These are phyloP conservation scores for Mortierella sp. DNA, from an alignment of 371 early-diverging fungal species.

Conservation along the genomic window DNA sequence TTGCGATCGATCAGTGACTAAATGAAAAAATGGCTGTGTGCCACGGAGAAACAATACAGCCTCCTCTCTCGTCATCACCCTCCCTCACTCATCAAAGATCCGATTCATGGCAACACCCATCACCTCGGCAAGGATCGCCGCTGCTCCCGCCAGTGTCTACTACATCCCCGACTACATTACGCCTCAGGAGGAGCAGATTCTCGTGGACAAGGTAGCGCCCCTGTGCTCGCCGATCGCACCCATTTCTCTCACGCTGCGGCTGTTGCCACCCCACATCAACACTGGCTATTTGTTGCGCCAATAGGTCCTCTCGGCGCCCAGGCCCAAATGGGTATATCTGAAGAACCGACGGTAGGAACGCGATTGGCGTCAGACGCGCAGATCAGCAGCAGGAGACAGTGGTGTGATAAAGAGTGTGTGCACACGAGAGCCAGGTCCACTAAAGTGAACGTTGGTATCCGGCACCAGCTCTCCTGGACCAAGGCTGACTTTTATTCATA, in stretches of 20 bases:
- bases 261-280: no score
- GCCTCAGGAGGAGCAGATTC: constrained; percentile 45
- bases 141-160: constrained; percentile 47
- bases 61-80: not conserved
- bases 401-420: no score
- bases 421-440: no score
- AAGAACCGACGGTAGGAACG: constrained; percentile 55
- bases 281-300: not conserved
- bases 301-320: constrained; percentile 60
- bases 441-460: constrained; percentile 16
- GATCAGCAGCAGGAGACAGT: no score
- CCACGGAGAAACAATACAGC: no score
- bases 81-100: not conserved
- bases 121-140: constrained; percentile 5
- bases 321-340: constrained; percentile 65
- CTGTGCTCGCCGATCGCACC: not conserved
- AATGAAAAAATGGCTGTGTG: no score
- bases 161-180: constrained; percentile 59
- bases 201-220: constrained; percentile 50
- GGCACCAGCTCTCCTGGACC: constrained; percentile 5
- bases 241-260: no score
- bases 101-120: constrained; percentile 25
- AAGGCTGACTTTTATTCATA: no score
- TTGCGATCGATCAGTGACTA: no score
- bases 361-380: no score